A percentile compares a stretch with the other conserved stretches of the same genome.
These are phyloP conservation scores for Nannochloropsis salina DNA, from an alignment of 108 stramenopile species.

Conservation along the genomic window DNA sequence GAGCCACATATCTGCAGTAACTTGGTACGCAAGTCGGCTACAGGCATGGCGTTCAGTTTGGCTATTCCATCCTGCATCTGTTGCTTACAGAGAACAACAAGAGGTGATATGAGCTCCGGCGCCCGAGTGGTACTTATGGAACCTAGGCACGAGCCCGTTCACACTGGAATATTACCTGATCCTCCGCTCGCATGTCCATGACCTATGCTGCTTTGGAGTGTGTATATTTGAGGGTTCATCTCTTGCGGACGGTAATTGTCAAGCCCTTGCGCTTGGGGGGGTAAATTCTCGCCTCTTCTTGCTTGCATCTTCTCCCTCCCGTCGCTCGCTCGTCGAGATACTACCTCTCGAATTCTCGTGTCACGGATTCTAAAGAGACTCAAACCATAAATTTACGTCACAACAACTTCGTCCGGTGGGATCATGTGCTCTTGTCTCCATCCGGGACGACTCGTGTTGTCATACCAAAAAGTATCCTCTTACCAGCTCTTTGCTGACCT, in stretches of 20 bases:
- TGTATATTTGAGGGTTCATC: background rate
- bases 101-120: background rate
- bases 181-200: background rate
- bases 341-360: too few relatives aligned
- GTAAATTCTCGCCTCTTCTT: background rate
- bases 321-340: too few relatives aligned
- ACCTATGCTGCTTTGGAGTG: background rate
- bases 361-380: too few relatives aligned
- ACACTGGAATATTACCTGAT: background rate
- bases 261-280: background rate
- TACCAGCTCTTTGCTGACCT: too few relatives aligned
- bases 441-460: too few relatives aligned
- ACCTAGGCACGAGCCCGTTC: too few relatives aligned
- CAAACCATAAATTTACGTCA: too few relatives aligned
- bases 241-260: background rate
- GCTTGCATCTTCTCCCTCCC: too few relatives aligned
- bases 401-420: too few relatives aligned
- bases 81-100: background rate
- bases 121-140: too few relatives aligned
- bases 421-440: too few relatives aligned
- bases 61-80: background rate
- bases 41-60: slow-evolving; percentile 16
- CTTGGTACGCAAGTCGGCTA: background rate
- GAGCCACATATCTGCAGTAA: background rate
- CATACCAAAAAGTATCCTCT: too few relatives aligned